Evolutionary conservation across 139 green algal genomes (phyloP).

Genomic region (Volvox africanus): DNA sequence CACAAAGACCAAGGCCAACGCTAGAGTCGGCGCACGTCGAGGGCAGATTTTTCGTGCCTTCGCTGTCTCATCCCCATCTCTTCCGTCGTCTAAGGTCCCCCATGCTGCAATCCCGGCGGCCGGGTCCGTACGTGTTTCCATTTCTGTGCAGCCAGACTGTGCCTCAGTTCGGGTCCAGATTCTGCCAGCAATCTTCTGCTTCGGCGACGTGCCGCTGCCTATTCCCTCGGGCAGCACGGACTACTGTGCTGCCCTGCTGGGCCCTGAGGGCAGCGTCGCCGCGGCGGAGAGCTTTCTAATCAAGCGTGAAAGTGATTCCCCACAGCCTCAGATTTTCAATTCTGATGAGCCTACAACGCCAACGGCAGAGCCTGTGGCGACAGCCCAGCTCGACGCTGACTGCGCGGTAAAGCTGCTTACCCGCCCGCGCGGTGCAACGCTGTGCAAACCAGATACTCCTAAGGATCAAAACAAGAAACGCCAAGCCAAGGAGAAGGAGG

Average conservation of each 20-base stretch:
- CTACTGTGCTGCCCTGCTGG: not conserved
- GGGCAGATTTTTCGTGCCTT: not conserved
- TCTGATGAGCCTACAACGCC: not conserved
- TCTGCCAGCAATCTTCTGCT: slow-evolving; percentile 9
- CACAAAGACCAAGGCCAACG: not conserved
- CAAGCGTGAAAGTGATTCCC: no score
- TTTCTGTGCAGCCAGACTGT: not conserved
- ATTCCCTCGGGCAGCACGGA: not conserved
- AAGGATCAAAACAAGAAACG: slow-evolving; percentile 21
- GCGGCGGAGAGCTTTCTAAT: not conserved
- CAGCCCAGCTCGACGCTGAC: not conserved
- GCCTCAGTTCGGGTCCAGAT: not conserved
- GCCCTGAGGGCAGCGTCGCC: not conserved
- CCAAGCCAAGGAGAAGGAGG: not conserved
- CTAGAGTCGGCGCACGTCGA: not conserved
- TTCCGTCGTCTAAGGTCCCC: not conserved
- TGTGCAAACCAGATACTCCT: not conserved
- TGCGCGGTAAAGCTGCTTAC: not conserved
- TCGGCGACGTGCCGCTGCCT: not conserved
- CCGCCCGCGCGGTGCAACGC: not conserved
- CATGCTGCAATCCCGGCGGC: not conserved
- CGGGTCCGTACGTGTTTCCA: not conserved
- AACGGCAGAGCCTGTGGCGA: not conserved
- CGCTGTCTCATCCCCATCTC: not conserved
- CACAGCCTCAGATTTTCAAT: not conserved